phyloP scores from a whole-genome alignment of 2,329 filamentous ascomycete species.

The Hypoxylon sp. region DNA sequence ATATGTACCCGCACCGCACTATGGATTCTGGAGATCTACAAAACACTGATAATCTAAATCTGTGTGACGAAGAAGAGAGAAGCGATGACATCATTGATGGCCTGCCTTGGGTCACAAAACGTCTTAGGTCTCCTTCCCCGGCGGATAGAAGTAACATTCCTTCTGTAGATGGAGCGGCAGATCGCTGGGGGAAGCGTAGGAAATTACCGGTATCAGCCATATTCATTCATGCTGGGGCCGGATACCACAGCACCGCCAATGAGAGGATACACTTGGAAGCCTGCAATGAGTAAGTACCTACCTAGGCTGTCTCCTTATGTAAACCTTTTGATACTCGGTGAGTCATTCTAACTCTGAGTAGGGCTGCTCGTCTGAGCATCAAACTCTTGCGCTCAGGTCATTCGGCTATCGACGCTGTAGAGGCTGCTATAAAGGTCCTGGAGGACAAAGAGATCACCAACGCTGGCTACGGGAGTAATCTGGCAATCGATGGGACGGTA shows the following conservation, averaged over 20 bases:
- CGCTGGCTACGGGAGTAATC: constrained; percentile 94
- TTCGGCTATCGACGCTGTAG: constrained; percentile 88
- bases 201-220: constrained; percentile 72
- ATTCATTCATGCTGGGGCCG: constrained; percentile 95
- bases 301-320: not conserved
- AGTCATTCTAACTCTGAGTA: constrained; percentile 56
- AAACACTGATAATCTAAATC: constrained; percentile 1
- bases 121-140: constrained; percentile 10
- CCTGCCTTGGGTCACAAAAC: constrained; percentile 22
- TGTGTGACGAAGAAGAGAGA: constrained; percentile 14
- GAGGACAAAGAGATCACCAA: constrained; percentile 98
- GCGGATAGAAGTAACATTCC: constrained; percentile 16
- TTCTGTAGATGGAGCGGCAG: constrained; percentile 59
- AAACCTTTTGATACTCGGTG: not conserved
- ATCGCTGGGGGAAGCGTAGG: constrained; percentile 57
- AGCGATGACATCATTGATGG: constrained; percentile 29
- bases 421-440: constrained; percentile 87
- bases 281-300: constrained; percentile 82
- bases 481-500: constrained; percentile 89
- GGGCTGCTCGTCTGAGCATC: constrained; percentile 89
- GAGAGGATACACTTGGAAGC: constrained; percentile 87
- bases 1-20: not conserved
- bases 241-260: constrained; percentile 91
- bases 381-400: constrained; percentile 82
- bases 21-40: constrained; percentile 26